Conservation (phyloP, 495 filamentous ascomycete species). For the Aspergillus sclerotioniger region DNA sequence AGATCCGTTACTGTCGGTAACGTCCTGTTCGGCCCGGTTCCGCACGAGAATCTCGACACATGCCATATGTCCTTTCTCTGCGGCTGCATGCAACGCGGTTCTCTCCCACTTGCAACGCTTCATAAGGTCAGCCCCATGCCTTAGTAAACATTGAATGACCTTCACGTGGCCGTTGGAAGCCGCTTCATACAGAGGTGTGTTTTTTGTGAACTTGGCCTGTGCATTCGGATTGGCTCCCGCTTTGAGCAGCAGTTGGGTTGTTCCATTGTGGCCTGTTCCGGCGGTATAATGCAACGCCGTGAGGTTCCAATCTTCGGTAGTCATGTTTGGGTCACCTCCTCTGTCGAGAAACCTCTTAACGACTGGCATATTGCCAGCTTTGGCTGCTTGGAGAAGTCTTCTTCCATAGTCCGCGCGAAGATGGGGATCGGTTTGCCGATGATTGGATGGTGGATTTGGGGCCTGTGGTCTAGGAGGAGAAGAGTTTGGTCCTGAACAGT, state of each 20-base stretch:
- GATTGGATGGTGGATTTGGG: background rate
- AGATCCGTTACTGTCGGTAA: background rate
- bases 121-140: background rate
- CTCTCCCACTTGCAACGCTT: background rate
- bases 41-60: background rate
- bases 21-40: background rate
- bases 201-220: background rate
- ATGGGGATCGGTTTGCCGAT: background rate
- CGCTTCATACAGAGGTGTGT: background rate
- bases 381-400: conserved; percentile 2
- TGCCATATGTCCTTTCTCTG: background rate
- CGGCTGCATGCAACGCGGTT: conserved; percentile 3
- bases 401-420: background rate
- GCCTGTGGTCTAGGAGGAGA: background rate
- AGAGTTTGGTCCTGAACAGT: background rate
- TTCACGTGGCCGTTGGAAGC: background rate
- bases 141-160: background rate
- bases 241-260: background rate
- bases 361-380: background rate
- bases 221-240: conserved; percentile 1
- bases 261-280: background rate
- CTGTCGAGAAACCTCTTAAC: background rate
- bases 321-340: background rate
- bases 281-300: background rate
- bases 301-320: background rate